These are phyloP conservation scores for Colletotrichum incanum DNA, from an alignment of 2,329 filamentous ascomycete genomes.

Conservation along the genomic window DNA sequence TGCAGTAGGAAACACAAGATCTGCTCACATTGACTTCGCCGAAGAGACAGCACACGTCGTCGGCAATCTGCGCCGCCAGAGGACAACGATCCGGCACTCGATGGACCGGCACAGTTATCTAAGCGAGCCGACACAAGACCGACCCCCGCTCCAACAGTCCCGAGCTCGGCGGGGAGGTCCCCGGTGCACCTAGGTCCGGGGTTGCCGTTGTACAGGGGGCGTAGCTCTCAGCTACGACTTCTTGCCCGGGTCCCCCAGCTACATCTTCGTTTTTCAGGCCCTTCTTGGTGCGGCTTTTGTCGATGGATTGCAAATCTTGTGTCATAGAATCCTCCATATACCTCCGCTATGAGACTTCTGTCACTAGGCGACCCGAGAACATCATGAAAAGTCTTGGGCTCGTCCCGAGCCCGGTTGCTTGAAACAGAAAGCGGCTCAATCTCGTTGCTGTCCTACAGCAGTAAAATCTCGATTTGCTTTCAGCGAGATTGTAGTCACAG, in stretches of 20 bases:
- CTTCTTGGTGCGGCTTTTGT: constrained; percentile 2
- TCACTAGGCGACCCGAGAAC: not conserved
- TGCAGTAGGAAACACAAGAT: not conserved
- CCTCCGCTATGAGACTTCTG: not conserved
- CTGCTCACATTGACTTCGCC: constrained; percentile 5
- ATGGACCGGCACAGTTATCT: not conserved
- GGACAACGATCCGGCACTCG: not conserved
- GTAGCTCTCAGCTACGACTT: not conserved
- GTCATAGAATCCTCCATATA: constrained; percentile 11
- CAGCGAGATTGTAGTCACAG: no score
- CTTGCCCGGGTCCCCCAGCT: constrained; percentile 3
- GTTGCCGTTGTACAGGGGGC: constrained; percentile 7
- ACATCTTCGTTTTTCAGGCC: not conserved
- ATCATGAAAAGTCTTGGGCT: not conserved
- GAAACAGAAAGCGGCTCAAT: no score
- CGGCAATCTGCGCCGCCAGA: not conserved
- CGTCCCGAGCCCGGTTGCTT: not conserved
- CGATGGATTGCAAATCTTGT: not conserved
- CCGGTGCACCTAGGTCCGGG: not conserved
- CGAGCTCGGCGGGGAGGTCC: not conserved
- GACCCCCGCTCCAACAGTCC: not conserved
- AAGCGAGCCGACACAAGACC: not conserved
- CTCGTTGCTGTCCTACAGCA: not conserved
- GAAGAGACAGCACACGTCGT: not conserved
- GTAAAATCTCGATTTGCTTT: not conserved